Base-by-base conservation (phyloP, 257 asterid genomes). In the Nicotiana paniculata region DNA sequence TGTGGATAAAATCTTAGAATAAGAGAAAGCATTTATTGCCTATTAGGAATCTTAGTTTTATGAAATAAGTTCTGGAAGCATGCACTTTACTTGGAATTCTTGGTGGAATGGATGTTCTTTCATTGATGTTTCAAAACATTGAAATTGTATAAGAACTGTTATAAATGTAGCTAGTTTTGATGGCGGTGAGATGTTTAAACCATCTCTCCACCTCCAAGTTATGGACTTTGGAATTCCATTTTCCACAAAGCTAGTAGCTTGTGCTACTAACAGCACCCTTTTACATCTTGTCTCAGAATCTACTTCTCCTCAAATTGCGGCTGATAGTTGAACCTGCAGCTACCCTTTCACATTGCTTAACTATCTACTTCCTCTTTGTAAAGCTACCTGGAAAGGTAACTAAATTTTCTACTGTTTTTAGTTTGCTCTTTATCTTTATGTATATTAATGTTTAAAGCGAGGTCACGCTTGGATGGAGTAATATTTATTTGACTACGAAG, bases 151-250 rank as follows among this genome's bases (percentile, higher is more conserved):
- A 53, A 30, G 77, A 48, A 30, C 43, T 18, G 54, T 55, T 81
- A 43, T 81, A 81, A 70, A 81, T 51, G 46, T 65, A 55, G 78
- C 3, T 51, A 30, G 26, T 62, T 80, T 82, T 78, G 69, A 90
- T 83, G 84, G 87, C 88, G 89, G 83, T 84, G 81, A 80, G 75
- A 81, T 81, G 83, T 81, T 35, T 70, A 17, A 37, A 28, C 46
- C 21, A 39, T 65, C 11, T 33, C 85, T 79, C 84, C 87, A 63
- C 66, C 88, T 83, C 89, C 86, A 75, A 66, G 39, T 83, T 58
- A 85, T 46, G 53, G 86, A 5, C 6, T 26, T 85, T 12, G 69
- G 78, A 66, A 66, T 79, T 74, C 76, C 83, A 55, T 4, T 35
- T 35, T 4, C 5, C 37, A 35, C 37, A 35, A 35, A 35, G 5